Conservation (phyloP, 2,329 filamentous ascomycete genomes). For the Akanthomyces uredinophilus region DNA sequence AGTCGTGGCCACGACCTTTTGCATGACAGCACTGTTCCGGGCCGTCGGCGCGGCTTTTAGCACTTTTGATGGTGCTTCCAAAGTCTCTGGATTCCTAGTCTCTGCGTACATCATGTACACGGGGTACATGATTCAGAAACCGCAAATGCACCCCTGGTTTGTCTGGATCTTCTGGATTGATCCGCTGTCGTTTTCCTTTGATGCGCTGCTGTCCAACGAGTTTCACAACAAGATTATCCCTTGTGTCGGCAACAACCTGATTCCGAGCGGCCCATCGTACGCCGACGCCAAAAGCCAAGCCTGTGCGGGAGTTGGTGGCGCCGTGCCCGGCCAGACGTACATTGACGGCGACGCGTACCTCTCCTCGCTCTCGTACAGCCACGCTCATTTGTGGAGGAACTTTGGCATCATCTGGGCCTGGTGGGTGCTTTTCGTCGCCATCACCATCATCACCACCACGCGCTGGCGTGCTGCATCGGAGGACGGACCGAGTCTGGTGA, state of each 20-base stretch:
- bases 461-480: conserved; percentile 51
- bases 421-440: conserved; percentile 53
- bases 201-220: conserved; percentile 65
- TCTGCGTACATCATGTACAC: conserved; percentile 54
- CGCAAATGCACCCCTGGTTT: conserved; percentile 59
- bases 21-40: conserved; percentile 55
- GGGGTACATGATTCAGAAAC: conserved; percentile 58
- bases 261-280: conserved; percentile 48
- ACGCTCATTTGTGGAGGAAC: conserved; percentile 53
- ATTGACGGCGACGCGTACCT: conserved; percentile 58
- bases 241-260: conserved; percentile 44
- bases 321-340: conserved; percentile 39
- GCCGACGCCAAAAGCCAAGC: conserved; percentile 38
- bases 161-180: conserved; percentile 61
- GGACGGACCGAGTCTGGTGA: conserved; percentile 50
- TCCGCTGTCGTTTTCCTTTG: conserved; percentile 65
- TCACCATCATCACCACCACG: conserved; percentile 54
- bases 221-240: conserved; percentile 54
- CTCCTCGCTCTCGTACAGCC: conserved; percentile 46
- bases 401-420: conserved; percentile 59
- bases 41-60: conserved; percentile 49
- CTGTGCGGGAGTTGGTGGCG: conserved; percentile 56
- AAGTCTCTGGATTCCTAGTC: conserved; percentile 47
- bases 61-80: conserved; percentile 56
- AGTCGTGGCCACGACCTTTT: conserved; percentile 46